phyloP scores from a whole-genome alignment of 2,329 filamentous ascomycete species.

The Corniculantispora saksenae region DNA sequence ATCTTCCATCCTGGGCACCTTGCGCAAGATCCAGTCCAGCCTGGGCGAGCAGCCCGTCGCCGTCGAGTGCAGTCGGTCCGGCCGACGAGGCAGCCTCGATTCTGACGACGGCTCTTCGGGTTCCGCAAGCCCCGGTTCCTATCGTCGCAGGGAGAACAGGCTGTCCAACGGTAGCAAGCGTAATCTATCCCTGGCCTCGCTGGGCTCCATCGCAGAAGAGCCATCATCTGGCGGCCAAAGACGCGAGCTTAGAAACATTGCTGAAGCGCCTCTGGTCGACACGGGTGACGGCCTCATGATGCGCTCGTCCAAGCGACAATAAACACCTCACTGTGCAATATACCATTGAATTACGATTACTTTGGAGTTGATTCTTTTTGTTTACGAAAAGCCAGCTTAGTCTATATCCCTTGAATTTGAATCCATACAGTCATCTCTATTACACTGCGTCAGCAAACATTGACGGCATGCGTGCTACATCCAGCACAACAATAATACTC shows the following conservation, averaged over 20 bases:
- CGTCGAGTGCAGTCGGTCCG: constrained; percentile 29
- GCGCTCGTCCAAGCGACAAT: constrained; percentile 1
- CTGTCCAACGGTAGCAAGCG: constrained; percentile 37
- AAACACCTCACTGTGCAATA: background rate
- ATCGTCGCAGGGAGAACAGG: constrained; percentile 35
- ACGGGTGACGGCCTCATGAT: constrained; percentile 18
- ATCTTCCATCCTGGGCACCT: constrained; percentile 45
- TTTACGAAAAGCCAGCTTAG: constrained; percentile 10
- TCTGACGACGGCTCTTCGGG: constrained; percentile 41
- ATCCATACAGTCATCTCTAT: constrained; percentile 2
- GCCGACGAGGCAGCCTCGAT: constrained; percentile 37
- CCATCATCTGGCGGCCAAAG: constrained; percentile 22
- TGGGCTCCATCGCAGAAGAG: constrained; percentile 50
- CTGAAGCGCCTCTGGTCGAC: background rate
- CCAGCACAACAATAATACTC: too few species aligned
- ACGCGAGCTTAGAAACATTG: background rate
- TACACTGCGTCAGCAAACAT: too few species aligned
- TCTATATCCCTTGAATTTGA: constrained; percentile 14
- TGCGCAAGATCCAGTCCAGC: constrained; percentile 49
- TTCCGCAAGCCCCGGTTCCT: constrained; percentile 35
- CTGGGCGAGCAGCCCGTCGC: constrained; percentile 41
- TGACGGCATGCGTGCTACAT: too few species aligned
- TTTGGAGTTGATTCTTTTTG: background rate
- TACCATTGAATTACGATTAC: background rate
- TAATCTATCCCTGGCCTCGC: constrained; percentile 41